Percentiles rank a stretch among this genome's conserved stretches.
These are phyloP conservation scores for Phlebiopsis flavidoalba DNA, from an alignment of 768 basidiomycete genomes.

Conservation along the genomic window DNA sequence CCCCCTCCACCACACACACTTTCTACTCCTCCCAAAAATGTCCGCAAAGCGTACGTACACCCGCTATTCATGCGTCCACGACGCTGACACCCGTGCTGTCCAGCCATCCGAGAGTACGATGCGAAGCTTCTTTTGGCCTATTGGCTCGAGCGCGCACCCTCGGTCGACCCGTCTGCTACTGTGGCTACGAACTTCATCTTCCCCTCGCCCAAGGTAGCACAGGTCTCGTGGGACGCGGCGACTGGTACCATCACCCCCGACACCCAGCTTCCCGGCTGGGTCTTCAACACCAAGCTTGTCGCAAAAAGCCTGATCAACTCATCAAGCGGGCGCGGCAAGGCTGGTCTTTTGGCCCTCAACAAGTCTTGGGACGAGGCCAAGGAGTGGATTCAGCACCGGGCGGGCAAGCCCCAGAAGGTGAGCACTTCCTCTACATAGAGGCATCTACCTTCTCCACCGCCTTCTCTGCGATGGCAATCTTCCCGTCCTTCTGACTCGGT, in stretches of 20 bases:
- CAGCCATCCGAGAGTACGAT: conserved; percentile 95
- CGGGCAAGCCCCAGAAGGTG: conserved; percentile 91
- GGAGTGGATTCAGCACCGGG: conserved; percentile 80
- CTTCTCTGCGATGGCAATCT: background rate
- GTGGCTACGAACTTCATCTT: conserved; percentile 55
- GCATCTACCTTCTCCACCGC: background rate
- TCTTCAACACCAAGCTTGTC: conserved; percentile 82
- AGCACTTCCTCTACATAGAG: conserved; percentile 21
- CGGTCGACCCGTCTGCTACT: conserved; percentile 60
- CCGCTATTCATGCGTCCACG: background rate
- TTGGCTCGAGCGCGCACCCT: conserved; percentile 90
- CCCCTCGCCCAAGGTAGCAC: conserved; percentile 75
- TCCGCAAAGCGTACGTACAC: conserved; percentile 24
- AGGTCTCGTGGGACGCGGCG: conserved; percentile 77
- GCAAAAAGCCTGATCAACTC: conserved; percentile 92
- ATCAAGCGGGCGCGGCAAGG: conserved; percentile 99
- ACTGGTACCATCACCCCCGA: conserved; percentile 59
- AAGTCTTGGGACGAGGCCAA: conserved; percentile 86
- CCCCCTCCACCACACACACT: conserved; percentile 6
- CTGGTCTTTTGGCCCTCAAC: conserved; percentile 91
- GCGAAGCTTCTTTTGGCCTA: conserved; percentile 97
- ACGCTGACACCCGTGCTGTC: background rate
- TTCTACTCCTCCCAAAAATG: conserved; percentile 18
- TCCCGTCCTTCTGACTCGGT: background rate
- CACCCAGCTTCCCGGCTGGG: conserved; percentile 68